Percentiles rank a stretch among this genome's conserved stretches.
Conservation (phyloP, 164 flowering plant species). For the Annona squamosa region DNA sequence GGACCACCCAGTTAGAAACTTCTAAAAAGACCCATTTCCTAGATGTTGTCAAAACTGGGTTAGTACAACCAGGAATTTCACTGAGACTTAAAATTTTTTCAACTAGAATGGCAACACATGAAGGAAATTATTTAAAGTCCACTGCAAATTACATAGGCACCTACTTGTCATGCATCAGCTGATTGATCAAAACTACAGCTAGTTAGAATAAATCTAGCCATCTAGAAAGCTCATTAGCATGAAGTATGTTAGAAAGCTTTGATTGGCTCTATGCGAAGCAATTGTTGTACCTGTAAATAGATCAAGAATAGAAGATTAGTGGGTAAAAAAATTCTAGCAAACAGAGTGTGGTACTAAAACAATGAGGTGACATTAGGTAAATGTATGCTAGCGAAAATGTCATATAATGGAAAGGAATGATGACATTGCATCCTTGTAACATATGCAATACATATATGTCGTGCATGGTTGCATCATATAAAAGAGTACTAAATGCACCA, state of each 20-base stretch:
- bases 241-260: slow-evolving; percentile 73
- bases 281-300: slow-evolving; percentile 33
- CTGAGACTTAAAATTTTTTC: background rate
- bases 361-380: too few species aligned
- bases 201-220: slow-evolving; percentile 40
- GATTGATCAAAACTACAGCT: background rate
- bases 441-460: background rate
- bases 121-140: too few species aligned
- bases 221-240: slow-evolving; percentile 66
- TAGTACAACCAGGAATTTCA: background rate
- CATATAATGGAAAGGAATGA: too few species aligned
- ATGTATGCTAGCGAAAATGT: background rate
- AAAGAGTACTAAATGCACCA: background rate
- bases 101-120: background rate
- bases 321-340: background rate
- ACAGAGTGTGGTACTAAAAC: background rate
- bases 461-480: background rate
- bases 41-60: background rate
- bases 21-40: background rate
- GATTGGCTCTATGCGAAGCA: slow-evolving; percentile 62
- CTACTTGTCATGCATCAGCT: background rate
- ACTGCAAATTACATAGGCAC: background rate
- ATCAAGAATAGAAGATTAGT: background rate
- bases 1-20: too few species aligned
- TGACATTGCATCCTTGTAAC: background rate